phyloP scores from a whole-genome alignment of 345 rosid genomes.

The Brassica juncea region DNA sequence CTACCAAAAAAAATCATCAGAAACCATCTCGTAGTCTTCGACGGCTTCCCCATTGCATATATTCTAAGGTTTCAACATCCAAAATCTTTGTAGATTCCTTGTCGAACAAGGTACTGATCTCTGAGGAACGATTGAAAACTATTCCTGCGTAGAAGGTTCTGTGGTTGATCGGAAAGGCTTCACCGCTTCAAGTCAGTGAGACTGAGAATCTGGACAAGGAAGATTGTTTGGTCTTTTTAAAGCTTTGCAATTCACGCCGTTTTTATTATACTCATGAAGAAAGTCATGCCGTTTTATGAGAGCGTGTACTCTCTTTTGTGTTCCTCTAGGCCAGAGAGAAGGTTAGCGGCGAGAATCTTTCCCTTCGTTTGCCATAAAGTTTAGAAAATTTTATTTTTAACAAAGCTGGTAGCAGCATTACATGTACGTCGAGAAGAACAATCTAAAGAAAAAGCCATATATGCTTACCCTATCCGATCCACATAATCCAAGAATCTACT shows the following conservation, averaged over 20 bases:
- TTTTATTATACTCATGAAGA: background rate
- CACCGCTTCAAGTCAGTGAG: background rate
- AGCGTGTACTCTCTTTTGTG: background rate
- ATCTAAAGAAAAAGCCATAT: background rate
- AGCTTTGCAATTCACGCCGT: conserved; percentile 26
- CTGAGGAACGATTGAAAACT: background rate
- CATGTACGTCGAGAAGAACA: background rate
- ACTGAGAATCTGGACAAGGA: conserved; percentile 3
- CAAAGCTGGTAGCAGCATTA: background rate
- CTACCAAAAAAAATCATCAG: too few species aligned
- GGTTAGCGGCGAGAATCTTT: background rate
- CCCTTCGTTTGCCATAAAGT: background rate
- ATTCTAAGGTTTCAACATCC: too few species aligned
- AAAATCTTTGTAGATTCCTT: too few species aligned
- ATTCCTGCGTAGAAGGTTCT: background rate
- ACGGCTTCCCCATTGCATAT: too few species aligned
- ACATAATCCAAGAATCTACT: background rate
- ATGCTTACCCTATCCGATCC: background rate
- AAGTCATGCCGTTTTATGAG: conserved; percentile 13
- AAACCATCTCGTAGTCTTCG: too few species aligned
- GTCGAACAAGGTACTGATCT: too few species aligned
- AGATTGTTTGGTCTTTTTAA: background rate
- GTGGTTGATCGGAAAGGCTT: background rate
- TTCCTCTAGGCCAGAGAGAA: background rate
- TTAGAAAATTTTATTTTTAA: background rate